Base-by-base conservation (phyloP, 768 basidiomycete genomes). In the Pulveroboletus ravenelii region DNA sequence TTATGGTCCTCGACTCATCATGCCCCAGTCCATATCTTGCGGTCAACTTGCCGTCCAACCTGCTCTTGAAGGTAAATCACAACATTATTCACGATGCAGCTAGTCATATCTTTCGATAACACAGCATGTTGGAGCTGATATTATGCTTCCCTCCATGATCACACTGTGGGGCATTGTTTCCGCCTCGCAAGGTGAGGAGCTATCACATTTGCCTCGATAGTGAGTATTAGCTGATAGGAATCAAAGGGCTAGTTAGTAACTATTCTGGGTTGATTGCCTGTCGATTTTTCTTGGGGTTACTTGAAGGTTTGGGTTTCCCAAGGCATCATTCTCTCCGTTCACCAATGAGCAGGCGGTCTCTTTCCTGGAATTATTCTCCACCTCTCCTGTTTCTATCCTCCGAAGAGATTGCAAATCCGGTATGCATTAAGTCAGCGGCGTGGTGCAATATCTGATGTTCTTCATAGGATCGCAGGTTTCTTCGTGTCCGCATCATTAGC, bases 101-200 rank as follows among this genome's bases (percentile, higher is more conserved):
- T 31, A 1, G 3, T 25, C 25, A 52, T 20, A 8, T 31, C 8
- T 41, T 32, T 32, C 27, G 7, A 32, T 3, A 14, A 25, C 12
- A 36, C 59, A 75, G 63, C 51, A 51, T 45, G 55, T 74, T 36
- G 78, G 82, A 6, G 79, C 84, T 5, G 74, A 83, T 6, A 73
- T 79, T 50, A 67, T 78, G 41, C 73, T 85, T 59, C 85, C 87
- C 0, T 62, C 77, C 0, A 80, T 87, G 76, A 67, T 84, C 30
- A 73, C 76, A 0, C 59, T 79, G 2, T 87, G 86, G 86, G 87
- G 86, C 5, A 41, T 85, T 12, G 75, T 81, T 14, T 75, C 78
- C 6, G 73, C 81, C 6, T 67, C 79, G 30, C 85, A 87, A 73
- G 84, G 82, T 76, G 38, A 48, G 40, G 2, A 3, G 1, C 18